Base-by-base conservation (phyloP, 805 yeast genomes). In the Saccharomyces jurei region DNA sequence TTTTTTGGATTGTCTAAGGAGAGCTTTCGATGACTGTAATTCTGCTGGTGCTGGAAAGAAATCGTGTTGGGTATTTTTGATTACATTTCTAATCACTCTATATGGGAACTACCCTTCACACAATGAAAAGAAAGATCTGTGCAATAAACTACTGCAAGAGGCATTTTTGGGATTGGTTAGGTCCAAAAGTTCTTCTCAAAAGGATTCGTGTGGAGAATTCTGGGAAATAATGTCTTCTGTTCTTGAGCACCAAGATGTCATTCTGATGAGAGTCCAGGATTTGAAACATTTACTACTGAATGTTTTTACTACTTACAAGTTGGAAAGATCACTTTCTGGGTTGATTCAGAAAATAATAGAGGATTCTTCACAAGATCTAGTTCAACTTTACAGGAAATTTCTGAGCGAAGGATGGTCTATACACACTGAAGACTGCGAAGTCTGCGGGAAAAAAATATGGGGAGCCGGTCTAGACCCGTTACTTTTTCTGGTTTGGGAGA, bases 371-470 rank as follows among this genome's bases (percentile, higher is more conserved):
- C 77, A 72, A 59, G 70, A 70, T 22, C 76, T 78, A 56, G 69
- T 84, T 64, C 64, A 73, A 11, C 58, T 62, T 2, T 70, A 85
- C 10, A 73, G 78, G 11, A 56, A 61, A 2, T 72, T 74, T 32
- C 72, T 78, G 25, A 59, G 74, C 0, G 67, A 71, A 41, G 97
- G 97, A 0, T 86, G 95, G 89, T 74, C 83, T 0, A 74, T 78
- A 1, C 71, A 70, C 28, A 72, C 73, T 28, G 73, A 76, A 41
- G 81, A 77, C 50, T 91, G 97, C 67, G 86, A 86, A 36, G 80
- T 85, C 0, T 91, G 97, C 68, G 91, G 89, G 1, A 82, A 82
- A 57, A 72, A 73, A 22, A 71, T 90, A 32, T 84, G 90, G 83
- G 96, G 97, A 0, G 67, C 80, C 1, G 81, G 81, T 1, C 65